phyloP scores from a whole-genome alignment of 345 rosid species.

The Lepidium aucheri region DNA sequence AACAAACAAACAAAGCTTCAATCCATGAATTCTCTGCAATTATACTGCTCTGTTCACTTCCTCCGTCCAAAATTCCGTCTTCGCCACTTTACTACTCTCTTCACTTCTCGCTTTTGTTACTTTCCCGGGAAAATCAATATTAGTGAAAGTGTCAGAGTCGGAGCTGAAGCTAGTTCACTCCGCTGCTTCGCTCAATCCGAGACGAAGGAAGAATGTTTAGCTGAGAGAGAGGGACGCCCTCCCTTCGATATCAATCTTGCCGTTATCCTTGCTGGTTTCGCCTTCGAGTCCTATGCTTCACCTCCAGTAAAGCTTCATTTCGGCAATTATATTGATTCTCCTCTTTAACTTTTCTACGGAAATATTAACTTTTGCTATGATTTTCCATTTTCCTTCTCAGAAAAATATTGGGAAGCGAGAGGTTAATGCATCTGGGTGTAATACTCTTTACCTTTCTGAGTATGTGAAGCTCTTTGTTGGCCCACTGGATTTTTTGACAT shows the following conservation, averaged over 20 bases:
- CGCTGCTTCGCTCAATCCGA: conserved; percentile 32
- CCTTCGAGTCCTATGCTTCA: conserved; percentile 81
- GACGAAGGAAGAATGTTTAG: conserved; percentile 23
- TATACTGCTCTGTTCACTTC: conserved; percentile 12
- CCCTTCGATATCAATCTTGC: conserved; percentile 88
- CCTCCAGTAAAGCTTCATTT: conserved; percentile 44
- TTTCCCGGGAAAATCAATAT: conserved; percentile 12
- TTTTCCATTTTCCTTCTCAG: conserved; percentile 28
- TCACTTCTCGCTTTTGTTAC: conserved; percentile 23
- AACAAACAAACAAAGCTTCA: not conserved
- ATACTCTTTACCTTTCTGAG: conserved; percentile 77
- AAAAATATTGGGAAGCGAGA: conserved; percentile 59
- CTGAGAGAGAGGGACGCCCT: conserved; percentile 35
- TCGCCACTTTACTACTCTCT: conserved; percentile 6
- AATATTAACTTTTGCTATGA: not conserved
- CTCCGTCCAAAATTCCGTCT: conserved; percentile 13
- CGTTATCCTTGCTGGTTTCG: conserved; percentile 90
- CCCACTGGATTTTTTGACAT: not conserved
- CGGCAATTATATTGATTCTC: not conserved
- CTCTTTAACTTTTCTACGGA: not conserved
- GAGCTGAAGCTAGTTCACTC: conserved; percentile 15
- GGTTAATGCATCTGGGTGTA: conserved; percentile 75
- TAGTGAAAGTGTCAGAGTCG: conserved; percentile 9
- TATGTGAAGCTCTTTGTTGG: conserved; percentile 29
- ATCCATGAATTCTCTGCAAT: conserved; percentile 27